Evolutionary conservation across 306 rosid species (phyloP), one percentile per base, ranked within the genome.

Genomic region (Lotus japonicus): DNA sequence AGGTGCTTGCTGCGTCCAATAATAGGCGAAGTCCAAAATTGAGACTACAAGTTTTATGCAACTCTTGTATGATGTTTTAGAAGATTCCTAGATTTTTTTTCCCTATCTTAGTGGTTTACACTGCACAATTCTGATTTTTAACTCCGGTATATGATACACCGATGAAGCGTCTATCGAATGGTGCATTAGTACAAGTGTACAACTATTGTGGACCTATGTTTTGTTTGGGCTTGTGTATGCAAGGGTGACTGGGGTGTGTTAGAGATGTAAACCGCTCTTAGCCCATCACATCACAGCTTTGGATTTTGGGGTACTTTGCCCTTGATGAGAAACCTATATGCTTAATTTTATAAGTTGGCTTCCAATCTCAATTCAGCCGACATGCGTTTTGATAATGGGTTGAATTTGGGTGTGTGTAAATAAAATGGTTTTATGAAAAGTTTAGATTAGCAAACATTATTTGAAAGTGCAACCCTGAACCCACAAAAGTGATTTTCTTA

Each of bases 31-130:
- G 17, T 63, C 65, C 48, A 18, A 67, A 58, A 58, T 59, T 38
- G 48, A 58, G 42, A 46, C 62, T 51, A 53, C 53, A 62, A 68
- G 70, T 28, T 68, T 53, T 43, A 13, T 52, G 19, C 33, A 35
- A 51, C 51, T 60, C 21, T 19, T 51, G 15, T 63, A 51, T 51
- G 75, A 42, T 15, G 10, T 61, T 42, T 43, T 50, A 17, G 48
- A 49, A 57, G 16, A 46, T 66, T 49, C 55, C 38, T 59, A 39
- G 48, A 61, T 16, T 45, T 39, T 9, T 31, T 43, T 49, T 44
- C 63, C 64, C 5, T 19, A 13, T 46, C 50, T 41, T 31, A 13
- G 26, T 38, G 46, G 53, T 35, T 48, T 64, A 26, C 12, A 9
- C 12, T 45, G 9, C 17, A 0, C n/a, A 56, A 12, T 58, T 46